Evolutionary conservation across 768 basidiomycete genomes (phyloP), one percentile per base, ranked within the genome.

Genomic region (Aureoboletus auriporus): DNA sequence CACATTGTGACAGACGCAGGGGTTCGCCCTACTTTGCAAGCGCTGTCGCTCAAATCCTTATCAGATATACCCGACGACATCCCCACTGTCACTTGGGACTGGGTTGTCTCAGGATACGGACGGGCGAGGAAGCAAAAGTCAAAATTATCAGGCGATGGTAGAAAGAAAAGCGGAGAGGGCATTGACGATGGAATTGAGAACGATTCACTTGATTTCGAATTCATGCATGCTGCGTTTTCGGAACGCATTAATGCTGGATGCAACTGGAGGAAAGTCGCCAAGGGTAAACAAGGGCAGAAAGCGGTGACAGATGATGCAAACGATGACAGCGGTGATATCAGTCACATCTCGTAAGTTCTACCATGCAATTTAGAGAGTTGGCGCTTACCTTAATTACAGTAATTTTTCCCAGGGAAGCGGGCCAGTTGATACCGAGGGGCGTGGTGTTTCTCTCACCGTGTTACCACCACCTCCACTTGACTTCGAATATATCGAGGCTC

Each of bases 1-100:
- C 84, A 89, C 56, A 82, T 91, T 44, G 72, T 90, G 29, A 79
- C 80, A 7, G 80, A 79, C 43, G 56, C 58, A 2, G 53, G 51
- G 16, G 40, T 57, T 49, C 58, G 53, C 26, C 47, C 52, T 6
- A 65, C 72, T 3, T 46, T 70, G n/a, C 53, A 45, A 13, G 65
- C 73, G 1, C 66, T 84, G 4, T 78, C 79, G 1, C 57, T 84
- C 17, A 79, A 73, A 55, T 64, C 50, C 6, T 62, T 83, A 13
- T 65, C 62, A 7, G 76, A 86, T 5, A 82, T 90, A 38, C 86
- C 87, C 5, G 61, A 72, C n/a, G 68, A 77, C 37, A 82, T 87
- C 10, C 81, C 83, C 9, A 81, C 79, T 10, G 75, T 87, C 29
- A 77, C 59, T 33, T 87, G 84, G 86, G 55, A 58, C 12, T 88